These are phyloP conservation scores for Linum usitatissimum DNA, from an alignment of 345 rosid genomes.

Conservation along the genomic window DNA sequence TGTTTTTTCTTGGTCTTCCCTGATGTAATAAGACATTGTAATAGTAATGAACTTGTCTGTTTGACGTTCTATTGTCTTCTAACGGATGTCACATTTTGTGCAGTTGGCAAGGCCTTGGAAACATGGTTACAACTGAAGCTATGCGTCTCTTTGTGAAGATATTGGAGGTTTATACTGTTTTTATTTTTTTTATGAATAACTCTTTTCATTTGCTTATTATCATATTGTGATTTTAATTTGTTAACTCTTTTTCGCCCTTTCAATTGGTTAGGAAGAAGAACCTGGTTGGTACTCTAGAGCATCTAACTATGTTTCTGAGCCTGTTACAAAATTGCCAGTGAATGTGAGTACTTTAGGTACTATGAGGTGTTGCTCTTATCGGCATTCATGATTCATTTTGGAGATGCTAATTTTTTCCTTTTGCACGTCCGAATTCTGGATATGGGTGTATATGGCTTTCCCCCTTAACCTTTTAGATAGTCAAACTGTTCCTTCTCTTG, in stretches of 20 bases:
- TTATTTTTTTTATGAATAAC: too few relatives aligned
- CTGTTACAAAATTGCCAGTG: slow-evolving; percentile 52
- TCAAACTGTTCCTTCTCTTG: neutral
- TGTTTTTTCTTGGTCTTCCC: neutral
- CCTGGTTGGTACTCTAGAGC: slow-evolving; percentile 95
- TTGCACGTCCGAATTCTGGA: too few relatives aligned
- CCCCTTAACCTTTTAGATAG: neutral
- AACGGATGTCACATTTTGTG: slow-evolving; percentile 10
- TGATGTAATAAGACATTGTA: neutral
- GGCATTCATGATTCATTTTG: too few relatives aligned
- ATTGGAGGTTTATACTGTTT: slow-evolving; percentile 53
- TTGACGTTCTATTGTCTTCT: slow-evolving; percentile 1
- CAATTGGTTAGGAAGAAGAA: slow-evolving; percentile 72
- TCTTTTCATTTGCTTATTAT: slow-evolving; percentile 11
- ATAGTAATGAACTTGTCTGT: neutral
- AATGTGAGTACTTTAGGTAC: slow-evolving; percentile 41
- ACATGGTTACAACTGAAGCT: slow-evolving; percentile 89
- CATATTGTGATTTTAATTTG: slow-evolving; percentile 1
- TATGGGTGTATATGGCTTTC: neutral
- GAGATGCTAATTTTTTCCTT: too few relatives aligned
- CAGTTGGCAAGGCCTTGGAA: slow-evolving; percentile 96
- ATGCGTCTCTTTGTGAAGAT: slow-evolving; percentile 99
- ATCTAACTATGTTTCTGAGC: slow-evolving; percentile 54
- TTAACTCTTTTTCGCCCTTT: slow-evolving; percentile 7
- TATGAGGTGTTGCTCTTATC: neutral